Evolutionary conservation across 495 filamentous ascomycete species (phyloP).

Genomic region (Alectoria sarmentosa): DNA sequence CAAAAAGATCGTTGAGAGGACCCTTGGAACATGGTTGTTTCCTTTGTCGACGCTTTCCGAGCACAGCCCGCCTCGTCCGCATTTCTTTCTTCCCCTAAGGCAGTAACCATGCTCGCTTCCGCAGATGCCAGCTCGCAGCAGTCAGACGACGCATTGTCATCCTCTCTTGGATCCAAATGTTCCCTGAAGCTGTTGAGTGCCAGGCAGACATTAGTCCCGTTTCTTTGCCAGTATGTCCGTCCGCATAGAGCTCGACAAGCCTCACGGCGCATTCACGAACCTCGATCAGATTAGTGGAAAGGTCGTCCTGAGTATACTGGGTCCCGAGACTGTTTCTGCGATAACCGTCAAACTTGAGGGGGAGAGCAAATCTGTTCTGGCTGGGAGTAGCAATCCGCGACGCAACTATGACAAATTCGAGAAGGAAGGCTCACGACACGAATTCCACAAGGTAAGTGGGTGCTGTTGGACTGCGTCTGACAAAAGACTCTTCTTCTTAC

Average conservation of each 20-base stretch:
- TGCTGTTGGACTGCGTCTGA: background rate
- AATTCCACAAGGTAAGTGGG: conserved; percentile 67
- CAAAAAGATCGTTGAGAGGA: too few species aligned
- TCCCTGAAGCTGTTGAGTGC: background rate
- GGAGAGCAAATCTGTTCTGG: conserved; percentile 64
- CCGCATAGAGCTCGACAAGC: conserved; percentile 66
- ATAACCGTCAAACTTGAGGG: conserved; percentile 94
- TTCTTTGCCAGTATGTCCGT: conserved; percentile 57
- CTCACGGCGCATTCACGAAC: conserved; percentile 76
- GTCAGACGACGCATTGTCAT: background rate
- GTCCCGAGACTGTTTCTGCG: conserved; percentile 60
- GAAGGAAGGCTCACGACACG: conserved; percentile 53
- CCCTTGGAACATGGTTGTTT: background rate
- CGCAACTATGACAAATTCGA: conserved; percentile 45
- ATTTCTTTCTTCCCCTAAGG: background rate
- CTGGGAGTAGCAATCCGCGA: conserved; percentile 32
- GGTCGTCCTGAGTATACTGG: conserved; percentile 57
- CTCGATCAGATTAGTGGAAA: conserved; percentile 70
- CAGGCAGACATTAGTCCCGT: background rate
- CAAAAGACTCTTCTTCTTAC: background rate
- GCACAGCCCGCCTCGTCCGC: conserved; percentile 18
- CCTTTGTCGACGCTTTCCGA: background rate
- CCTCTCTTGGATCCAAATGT: background rate
- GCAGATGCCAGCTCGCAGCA: background rate
- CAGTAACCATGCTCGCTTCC: conserved; percentile 10